A percentile compares a stretch with the other conserved stretches of the same genome.
Evolutionary conservation across 192 early-diverging fungal genomes (phyloP).

Genomic region (Allomyces macrogynus): DNA sequence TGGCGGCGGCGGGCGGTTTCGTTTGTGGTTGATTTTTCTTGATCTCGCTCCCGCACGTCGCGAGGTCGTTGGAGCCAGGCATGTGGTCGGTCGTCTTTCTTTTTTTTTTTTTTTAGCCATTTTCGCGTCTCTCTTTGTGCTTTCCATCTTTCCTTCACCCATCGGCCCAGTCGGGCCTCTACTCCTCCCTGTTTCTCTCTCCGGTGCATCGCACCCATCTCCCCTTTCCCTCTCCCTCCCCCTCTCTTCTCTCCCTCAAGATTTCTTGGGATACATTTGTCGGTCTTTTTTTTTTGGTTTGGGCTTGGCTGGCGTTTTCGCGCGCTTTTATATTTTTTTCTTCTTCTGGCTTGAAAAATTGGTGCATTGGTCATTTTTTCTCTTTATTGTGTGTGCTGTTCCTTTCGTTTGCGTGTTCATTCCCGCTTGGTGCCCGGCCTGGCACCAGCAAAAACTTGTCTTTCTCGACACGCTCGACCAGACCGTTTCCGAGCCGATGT

Average conservation of each 20-base stretch:
- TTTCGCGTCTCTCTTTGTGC: conserved; percentile 1
- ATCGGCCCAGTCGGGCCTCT: conserved; percentile 8
- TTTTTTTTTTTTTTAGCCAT: conserved; percentile 1
- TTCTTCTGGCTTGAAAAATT: conserved; percentile 7
- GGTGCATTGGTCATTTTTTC: conserved; percentile 7
- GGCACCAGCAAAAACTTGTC: too few relatives aligned
- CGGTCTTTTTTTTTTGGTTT: conserved; percentile 1
- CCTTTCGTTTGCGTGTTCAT: conserved; percentile 8
- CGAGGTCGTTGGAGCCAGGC: conserved; percentile 10
- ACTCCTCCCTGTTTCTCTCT: conserved; percentile 1
- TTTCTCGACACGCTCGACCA: too few relatives aligned
- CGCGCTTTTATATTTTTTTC: conserved; percentile 6
- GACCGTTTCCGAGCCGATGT: too few relatives aligned
- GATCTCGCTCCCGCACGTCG: conserved; percentile 1
- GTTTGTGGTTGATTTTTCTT: not conserved
- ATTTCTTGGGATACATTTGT: not conserved
- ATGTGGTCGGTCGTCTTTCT: conserved; percentile 5
- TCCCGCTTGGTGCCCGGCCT: conserved; percentile 21
- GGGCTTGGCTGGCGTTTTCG: conserved; percentile 1
- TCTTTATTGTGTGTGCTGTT: conserved; percentile 4
- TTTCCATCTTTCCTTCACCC: conserved; percentile 2
- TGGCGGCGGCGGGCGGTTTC: not conserved
- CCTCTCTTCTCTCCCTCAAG: conserved; percentile 1
- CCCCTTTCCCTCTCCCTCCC: not conserved
- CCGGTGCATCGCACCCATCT: conserved; percentile 3